phyloP scores from a whole-genome alignment of 768 basidiomycete genomes.

The Trametes cubensis region DNA sequence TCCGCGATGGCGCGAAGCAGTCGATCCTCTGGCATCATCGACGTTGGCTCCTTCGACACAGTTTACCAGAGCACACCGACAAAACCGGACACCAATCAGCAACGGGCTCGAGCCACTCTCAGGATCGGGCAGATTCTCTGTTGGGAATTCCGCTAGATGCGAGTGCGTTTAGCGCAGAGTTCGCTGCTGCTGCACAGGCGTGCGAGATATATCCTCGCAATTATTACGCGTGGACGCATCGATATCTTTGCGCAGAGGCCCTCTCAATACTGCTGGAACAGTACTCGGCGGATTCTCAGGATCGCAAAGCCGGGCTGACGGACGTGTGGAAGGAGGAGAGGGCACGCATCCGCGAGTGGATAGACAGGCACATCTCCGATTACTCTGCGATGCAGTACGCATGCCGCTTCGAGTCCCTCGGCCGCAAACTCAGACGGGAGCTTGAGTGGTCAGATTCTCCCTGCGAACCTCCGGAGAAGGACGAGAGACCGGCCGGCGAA shows the following conservation, averaged over 20 bases:
- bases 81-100: neutral
- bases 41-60: constrained; percentile 58
- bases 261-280: constrained; percentile 28
- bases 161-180: constrained; percentile 47
- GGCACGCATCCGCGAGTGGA: constrained; percentile 48
- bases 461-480: neutral
- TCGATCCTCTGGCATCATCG: constrained; percentile 73
- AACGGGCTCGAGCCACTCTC: neutral
- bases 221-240: constrained; percentile 74
- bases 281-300: neutral
- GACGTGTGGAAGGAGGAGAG: constrained; percentile 47
- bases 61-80: constrained; percentile 12
- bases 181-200: constrained; percentile 48
- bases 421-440: neutral
- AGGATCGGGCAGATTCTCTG: constrained; percentile 25
- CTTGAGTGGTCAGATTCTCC: neutral
- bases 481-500: neutral
- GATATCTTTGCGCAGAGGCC: constrained; percentile 49
- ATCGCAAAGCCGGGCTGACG: neutral
- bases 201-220: constrained; percentile 71
- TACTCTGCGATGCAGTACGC: constrained; percentile 64
- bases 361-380: constrained; percentile 67
- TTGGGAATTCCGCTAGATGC: constrained; percentile 35
- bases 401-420: constrained; percentile 38
- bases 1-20: constrained; percentile 61